Conservation (phyloP, 768 basidiomycete genomes). For the Phlebiopsis flavidoalba region DNA sequence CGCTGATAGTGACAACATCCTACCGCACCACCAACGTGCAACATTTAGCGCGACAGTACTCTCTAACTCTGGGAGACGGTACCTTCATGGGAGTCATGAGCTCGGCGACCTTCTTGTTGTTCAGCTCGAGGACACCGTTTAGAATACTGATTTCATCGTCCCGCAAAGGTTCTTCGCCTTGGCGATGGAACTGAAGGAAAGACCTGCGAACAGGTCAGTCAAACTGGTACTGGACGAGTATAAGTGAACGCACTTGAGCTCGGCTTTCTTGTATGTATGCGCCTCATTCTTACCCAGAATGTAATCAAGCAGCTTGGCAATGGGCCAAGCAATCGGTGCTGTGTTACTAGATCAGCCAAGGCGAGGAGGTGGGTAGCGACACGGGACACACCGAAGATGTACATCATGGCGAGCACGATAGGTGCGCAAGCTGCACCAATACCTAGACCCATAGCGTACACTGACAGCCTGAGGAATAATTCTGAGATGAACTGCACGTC, state of each 20-base stretch:
- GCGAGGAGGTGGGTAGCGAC: not conserved
- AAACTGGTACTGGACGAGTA: not conserved
- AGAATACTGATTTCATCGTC: constrained; percentile 82
- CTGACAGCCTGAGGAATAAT: constrained; percentile 74
- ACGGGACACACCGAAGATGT: constrained; percentile 34
- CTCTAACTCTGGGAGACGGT: not conserved
- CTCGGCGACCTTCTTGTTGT: constrained; percentile 56
- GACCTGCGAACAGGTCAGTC: constrained; percentile 35
- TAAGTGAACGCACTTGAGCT: constrained; percentile 25
- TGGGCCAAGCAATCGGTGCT: constrained; percentile 56
- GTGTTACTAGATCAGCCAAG: not conserved
- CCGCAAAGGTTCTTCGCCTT: constrained; percentile 69
- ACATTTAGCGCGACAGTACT: not conserved
- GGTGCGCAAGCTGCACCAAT: constrained; percentile 52
- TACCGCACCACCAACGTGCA: constrained; percentile 21
- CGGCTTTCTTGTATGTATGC: constrained; percentile 77
- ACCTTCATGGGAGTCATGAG: constrained; percentile 58
- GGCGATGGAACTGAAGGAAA: constrained; percentile 72
- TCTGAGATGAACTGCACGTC: constrained; percentile 25
- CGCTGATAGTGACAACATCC: constrained; percentile 79
- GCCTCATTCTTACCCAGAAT: constrained; percentile 72
- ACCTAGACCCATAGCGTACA: constrained; percentile 50
- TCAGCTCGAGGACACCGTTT: constrained; percentile 75
- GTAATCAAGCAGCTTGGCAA: constrained; percentile 69
- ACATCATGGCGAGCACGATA: constrained; percentile 47